These are phyloP conservation scores for Dioscorea zingiberensis DNA, from an alignment of 106 monocot species.

Conservation along the genomic window DNA sequence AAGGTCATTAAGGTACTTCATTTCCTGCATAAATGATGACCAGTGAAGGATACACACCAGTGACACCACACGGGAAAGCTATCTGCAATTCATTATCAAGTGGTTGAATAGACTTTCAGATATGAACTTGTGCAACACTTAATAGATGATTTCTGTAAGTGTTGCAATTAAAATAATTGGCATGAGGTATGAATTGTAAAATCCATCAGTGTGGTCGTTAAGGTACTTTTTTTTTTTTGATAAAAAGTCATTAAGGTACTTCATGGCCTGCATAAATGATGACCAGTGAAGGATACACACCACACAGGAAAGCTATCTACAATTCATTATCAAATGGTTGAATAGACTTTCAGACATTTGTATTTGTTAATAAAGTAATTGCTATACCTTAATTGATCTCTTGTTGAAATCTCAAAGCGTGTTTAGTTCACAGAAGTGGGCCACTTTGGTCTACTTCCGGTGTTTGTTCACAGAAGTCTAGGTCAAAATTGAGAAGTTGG, in stretches of 20 bases:
- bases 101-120: too few relatives aligned
- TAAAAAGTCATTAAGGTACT: constrained; percentile 38
- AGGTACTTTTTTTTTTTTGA: too few relatives aligned
- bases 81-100: too few relatives aligned
- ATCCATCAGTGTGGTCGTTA: constrained; percentile 46
- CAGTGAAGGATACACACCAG: too few relatives aligned
- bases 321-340: neutral
- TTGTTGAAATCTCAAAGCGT: constrained; percentile 92
- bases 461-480: too few relatives aligned
- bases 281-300: constrained; percentile 73
- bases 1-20: too few relatives aligned
- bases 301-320: constrained; percentile 71
- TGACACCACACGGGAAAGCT: too few relatives aligned
- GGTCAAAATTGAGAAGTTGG: too few relatives aligned
- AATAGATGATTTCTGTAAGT: constrained; percentile 62
- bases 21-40: too few relatives aligned
- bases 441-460: too few relatives aligned
- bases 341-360: neutral
- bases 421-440: too few relatives aligned
- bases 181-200: constrained; percentile 79
- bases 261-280: constrained; percentile 78
- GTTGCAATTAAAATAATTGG: constrained; percentile 74
- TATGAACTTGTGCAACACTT: too few relatives aligned
- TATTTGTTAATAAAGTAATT: neutral
- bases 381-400: constrained; percentile 64